phyloP scores from a whole-genome alignment of 2,329 filamentous ascomycete species.

The Sporothrix pseudoabietina region DNA sequence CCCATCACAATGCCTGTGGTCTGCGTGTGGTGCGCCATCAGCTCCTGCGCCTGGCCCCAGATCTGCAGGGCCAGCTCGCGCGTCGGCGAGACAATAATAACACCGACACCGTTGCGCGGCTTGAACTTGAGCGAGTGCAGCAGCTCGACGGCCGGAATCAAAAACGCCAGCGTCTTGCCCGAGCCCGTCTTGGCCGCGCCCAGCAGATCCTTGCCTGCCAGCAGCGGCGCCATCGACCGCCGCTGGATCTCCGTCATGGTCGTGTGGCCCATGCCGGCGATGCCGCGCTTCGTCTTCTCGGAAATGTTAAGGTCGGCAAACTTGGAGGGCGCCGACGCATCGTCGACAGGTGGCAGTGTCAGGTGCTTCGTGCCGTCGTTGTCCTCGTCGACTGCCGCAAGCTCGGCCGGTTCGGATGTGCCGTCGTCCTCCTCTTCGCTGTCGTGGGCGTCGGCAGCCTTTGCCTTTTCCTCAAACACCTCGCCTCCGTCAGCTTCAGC shows the following conservation, averaged over 20 bases:
- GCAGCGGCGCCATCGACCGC: constrained; percentile 79
- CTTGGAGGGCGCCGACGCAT: constrained; percentile 45
- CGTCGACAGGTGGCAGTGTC: constrained; percentile 59
- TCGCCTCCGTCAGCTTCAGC: constrained; percentile 22
- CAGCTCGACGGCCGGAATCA: constrained; percentile 94
- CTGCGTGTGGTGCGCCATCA: constrained; percentile 90
- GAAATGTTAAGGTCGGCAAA: constrained; percentile 85
- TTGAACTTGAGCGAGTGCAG: constrained; percentile 88
- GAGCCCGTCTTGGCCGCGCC: constrained; percentile 90
- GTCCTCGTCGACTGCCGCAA: constrained; percentile 37
- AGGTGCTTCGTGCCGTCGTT: constrained; percentile 45
- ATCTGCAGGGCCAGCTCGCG: constrained; percentile 94
- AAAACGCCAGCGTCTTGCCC: constrained; percentile 92
- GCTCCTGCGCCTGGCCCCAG: constrained; percentile 88
- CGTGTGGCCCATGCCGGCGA: constrained; percentile 87
- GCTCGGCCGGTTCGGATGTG: constrained; percentile 35
- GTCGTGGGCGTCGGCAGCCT: constrained; percentile 33
- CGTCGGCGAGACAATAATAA: constrained; percentile 89
- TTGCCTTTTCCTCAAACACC: constrained; percentile 30
- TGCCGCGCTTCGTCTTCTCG: constrained; percentile 84
- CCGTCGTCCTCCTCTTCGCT: constrained; percentile 39
- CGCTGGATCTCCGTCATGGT: constrained; percentile 96
- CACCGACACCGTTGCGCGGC: constrained; percentile 89
- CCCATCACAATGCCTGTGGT: constrained; percentile 78
- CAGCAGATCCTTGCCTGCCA: constrained; percentile 86